These are phyloP conservation scores for Parastagonospora nodorum DNA, from an alignment of 2,329 filamentous ascomycete species.

Conservation along the genomic window DNA sequence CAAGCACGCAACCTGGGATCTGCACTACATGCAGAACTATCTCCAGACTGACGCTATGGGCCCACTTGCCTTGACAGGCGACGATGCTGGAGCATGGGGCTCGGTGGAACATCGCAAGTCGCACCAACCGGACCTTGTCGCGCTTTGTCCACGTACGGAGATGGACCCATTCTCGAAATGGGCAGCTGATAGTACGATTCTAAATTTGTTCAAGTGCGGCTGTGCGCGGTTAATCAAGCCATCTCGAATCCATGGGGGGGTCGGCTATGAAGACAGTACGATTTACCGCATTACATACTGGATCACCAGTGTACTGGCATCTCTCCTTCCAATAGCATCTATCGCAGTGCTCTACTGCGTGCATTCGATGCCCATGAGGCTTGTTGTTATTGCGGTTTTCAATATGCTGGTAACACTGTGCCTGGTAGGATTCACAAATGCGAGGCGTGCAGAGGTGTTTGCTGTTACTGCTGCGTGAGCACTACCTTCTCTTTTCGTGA, in stretches of 20 bases:
- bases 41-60: conserved; percentile 12
- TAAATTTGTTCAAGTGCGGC: conserved; percentile 9
- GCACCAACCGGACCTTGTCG: conserved; percentile 15
- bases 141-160: conserved; percentile 14
- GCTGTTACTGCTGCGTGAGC: conserved; percentile 33
- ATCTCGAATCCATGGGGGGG: conserved; percentile 6
- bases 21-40: conserved; percentile 20
- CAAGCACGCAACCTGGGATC: conserved; percentile 16
- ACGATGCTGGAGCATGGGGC: conserved; percentile 17
- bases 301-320: conserved; percentile 24
- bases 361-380: conserved; percentile 9
- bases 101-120: background rate
- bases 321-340: conserved; percentile 24
- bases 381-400: conserved; percentile 26
- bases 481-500: background rate
- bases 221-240: conserved; percentile 17
- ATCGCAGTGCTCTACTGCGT: conserved; percentile 22
- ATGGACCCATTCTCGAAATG: conserved; percentile 25
- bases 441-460: conserved; percentile 30
- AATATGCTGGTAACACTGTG: conserved; percentile 28
- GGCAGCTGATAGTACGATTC: conserved; percentile 13
- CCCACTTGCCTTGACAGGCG: conserved; percentile 6
- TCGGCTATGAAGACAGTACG: conserved; percentile 14
- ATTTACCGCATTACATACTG: conserved; percentile 21
- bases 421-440: conserved; percentile 23